Percentiles rank a stretch among this genome's conserved stretches.
Evolutionary conservation across 2,329 filamentous ascomycete genomes (phyloP).

Genomic region (Juglanconis sp.): DNA sequence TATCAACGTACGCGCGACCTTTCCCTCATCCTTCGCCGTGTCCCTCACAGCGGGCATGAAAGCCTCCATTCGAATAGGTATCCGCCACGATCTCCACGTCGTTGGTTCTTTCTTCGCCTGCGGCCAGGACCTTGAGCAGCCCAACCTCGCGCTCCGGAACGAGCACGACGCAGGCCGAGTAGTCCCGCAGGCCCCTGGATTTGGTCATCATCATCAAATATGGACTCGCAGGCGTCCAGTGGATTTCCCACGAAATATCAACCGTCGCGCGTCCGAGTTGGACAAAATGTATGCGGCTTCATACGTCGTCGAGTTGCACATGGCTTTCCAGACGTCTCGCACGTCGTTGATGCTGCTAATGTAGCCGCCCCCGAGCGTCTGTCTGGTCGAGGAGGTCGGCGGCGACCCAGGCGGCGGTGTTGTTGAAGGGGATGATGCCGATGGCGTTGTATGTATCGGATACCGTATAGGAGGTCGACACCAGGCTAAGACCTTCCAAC

Average conservation of each 20-base stretch:
- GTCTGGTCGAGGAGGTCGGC: constrained; percentile 23
- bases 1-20: constrained; percentile 24
- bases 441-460: constrained; percentile 20
- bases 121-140: constrained; percentile 29
- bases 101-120: constrained; percentile 21
- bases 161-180: constrained; percentile 31
- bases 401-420: constrained; percentile 22
- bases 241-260: constrained; percentile 37
- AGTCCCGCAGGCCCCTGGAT: constrained; percentile 29
- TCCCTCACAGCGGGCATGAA: constrained; percentile 29
- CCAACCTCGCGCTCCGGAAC: constrained; percentile 33
- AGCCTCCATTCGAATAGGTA: constrained; percentile 22
- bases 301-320: constrained; percentile 42
- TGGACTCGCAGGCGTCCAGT: constrained; percentile 2
- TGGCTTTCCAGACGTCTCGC: constrained; percentile 38
- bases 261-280: constrained; percentile 36
- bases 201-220: constrained; percentile 24
- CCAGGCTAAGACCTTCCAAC: constrained; percentile 29
- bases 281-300: constrained; percentile 32
- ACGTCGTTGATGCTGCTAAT: constrained; percentile 42
- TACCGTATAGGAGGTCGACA: constrained; percentile 24
- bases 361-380: constrained; percentile 35
- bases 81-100: constrained; percentile 28
- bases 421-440: constrained; percentile 19
- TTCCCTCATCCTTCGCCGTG: constrained; percentile 27